Evolutionary conservation across 371 early-diverging fungal genomes (phyloP).

Genomic region (Haplosporangium sp.): DNA sequence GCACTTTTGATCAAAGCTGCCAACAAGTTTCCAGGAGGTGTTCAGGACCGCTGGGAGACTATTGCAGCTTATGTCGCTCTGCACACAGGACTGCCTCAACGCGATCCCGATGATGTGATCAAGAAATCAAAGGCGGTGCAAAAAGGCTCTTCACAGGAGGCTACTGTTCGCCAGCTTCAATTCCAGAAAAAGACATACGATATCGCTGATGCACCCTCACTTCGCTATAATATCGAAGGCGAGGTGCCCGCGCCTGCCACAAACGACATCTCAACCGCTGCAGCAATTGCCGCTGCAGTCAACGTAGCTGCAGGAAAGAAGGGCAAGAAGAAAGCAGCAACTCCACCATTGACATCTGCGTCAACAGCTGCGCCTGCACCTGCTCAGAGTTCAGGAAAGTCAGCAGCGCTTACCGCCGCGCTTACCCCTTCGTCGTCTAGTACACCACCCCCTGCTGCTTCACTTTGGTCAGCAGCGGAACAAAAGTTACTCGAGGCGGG

Average conservation of each 20-base stretch:
- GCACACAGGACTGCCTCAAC: conserved; percentile 59
- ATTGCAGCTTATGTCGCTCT: conserved; percentile 65
- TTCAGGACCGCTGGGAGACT: conserved; percentile 68
- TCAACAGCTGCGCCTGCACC: conserved; percentile 14
- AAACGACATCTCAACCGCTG: background rate
- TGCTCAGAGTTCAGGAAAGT: conserved; percentile 2
- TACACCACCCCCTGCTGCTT: conserved; percentile 17
- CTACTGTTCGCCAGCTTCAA: conserved; percentile 56
- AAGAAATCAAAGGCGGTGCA: conserved; percentile 61
- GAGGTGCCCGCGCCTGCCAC: conserved; percentile 45
- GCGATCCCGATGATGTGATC: conserved; percentile 63
- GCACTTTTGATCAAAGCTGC: conserved; percentile 66
- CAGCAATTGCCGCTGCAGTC: conserved; percentile 9
- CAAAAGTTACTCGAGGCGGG: conserved; percentile 65
- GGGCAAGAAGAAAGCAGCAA: conserved; percentile 15
- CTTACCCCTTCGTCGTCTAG: conserved; percentile 14
- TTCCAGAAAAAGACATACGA: conserved; percentile 47
- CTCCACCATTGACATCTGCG: conserved; percentile 39
- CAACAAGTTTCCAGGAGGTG: conserved; percentile 75
- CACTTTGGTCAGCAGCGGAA: conserved; percentile 63
- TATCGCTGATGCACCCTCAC: conserved; percentile 42
- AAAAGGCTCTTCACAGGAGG: conserved; percentile 52
- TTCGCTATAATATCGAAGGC: conserved; percentile 49
- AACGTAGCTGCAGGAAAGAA: conserved; percentile 21
- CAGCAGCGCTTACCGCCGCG: conserved; percentile 17